Base-by-base conservation (phyloP, 2,329 filamentous ascomycete species). In the Onygenales sp. region DNA sequence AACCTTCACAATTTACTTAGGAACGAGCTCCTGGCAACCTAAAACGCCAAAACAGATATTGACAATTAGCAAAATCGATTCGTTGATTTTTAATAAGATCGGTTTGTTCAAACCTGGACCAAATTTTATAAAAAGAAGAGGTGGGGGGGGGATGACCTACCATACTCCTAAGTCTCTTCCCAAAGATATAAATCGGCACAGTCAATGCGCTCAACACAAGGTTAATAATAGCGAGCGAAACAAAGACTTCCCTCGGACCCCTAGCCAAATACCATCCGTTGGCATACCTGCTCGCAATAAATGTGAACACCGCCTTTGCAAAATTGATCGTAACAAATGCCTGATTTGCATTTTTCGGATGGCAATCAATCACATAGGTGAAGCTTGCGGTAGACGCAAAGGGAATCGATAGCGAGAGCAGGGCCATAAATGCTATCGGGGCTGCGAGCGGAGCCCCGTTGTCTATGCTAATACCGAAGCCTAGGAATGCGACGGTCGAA, bases 251-350 rank as follows among this genome's bases (percentile, higher is more conserved):
- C 45, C 55, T 59, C 0, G 62, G 54, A 3, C 62, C 63, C 14
- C 66, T 60, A 1, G 53, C 54, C n/a, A 59, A 57, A 48, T 60
- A 62, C 61, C 62, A 64, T 8, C 58, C 59, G 39, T 59, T 63
- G 2, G 61, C 58, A 53, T 57, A 63, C 27, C 58, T 52, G 42
- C 58, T 63, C 49, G 59, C 58, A 1, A 57, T 51, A 31, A 73
- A 67, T 1, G 65, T 68, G 32, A 70, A 62, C 1, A 71, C 62
- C 0, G 68, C 68, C 52, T 72, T 73, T 1, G 66, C 62, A 53
- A 71, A 72, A 48, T 71, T 71, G 61, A 73, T 72, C 0, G 67
- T 72, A 6, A 72, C 70, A 42, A 71, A 71, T 2, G 70, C 70
- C 51, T 71, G 69, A 39, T 70, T 70, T 1, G 68, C 69, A 55